Evolutionary conservation across 176 grass and related monocot species (phyloP), one percentile per base, ranked within the genome.

Genomic region (Metroxylon sagu): DNA sequence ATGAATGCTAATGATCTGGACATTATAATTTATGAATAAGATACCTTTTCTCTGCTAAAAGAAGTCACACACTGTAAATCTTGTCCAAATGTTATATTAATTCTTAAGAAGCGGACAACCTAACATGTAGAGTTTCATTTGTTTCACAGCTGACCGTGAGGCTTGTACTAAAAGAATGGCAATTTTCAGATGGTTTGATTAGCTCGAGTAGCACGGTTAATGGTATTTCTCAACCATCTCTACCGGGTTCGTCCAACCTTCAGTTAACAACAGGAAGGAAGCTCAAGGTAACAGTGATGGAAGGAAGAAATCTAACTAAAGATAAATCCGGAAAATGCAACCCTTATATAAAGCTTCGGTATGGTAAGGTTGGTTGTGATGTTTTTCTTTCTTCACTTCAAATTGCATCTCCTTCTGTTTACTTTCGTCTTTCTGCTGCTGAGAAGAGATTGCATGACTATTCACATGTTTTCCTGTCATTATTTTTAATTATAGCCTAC

Each of bases 121-220:
- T 72, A 25, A n/a, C 54, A 72, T 29, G 12, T 68, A 66, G 27
- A 50, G 48, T 55, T 29, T 59, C 16, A 16, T 69, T 79, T 84
- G 29, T 12, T 14, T 69, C 55, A 39, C 82, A 92, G 93, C 81
- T 98, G 70, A 80, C 73, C 28, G 93, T 89, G 65, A 92, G 60
- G 26, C 79, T 98, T 68, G 74, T 80, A 67, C 70, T 98, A 64
- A 76, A 79, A 85, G 93, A 98, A 89, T 98, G 93, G 93, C 93
- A 92, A 64, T 98, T 91, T 64, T 80, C 84, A 64, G 93, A 98
- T 78, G 93, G 88, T 4, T 92, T 88, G 0, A 79, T 77, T 62
- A 98, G 78, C 62, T 65, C 85, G 51, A 79, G 57, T 60, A 81
- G 78, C 54, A 75, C 81, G 57, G 31, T 60, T 3, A 74, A 61